Percentiles rank a stretch among this genome's conserved stretches.
These are phyloP conservation scores for Lonicera japonica DNA, from an alignment of 129 eudicot genomes.

Conservation along the genomic window DNA sequence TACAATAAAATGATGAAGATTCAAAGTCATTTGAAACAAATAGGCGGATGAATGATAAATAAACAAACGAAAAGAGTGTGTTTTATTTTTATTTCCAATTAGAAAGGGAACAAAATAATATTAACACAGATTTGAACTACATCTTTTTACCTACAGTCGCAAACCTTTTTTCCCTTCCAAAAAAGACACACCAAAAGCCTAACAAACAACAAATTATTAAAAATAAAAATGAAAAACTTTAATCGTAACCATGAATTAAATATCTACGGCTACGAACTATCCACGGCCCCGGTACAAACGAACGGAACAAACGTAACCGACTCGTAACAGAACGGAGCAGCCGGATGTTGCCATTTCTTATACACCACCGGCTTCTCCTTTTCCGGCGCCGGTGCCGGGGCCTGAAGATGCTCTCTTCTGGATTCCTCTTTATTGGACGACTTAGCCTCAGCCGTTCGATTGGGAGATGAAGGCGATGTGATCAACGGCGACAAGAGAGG, in stretches of 20 bases:
- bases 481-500: constrained; percentile 73
- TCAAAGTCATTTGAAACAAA: no score
- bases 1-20: no score
- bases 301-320: constrained; percentile 58
- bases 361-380: constrained; percentile 42
- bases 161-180: not conserved
- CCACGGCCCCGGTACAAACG: constrained; percentile 33
- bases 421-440: constrained; percentile 14
- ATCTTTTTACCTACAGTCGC: not conserved
- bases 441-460: constrained; percentile 15
- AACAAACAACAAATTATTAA: not conserved
- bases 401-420: constrained; percentile 14
- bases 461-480: constrained; percentile 40
- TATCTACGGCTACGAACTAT: constrained; percentile 21
- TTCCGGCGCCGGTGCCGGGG: constrained; percentile 29
- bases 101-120: not conserved
- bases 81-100: not conserved
- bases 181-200: not conserved
- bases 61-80: no score
- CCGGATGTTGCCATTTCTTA: constrained; percentile 90
- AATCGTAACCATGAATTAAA: constrained; percentile 13
- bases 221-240: not conserved
- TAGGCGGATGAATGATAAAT: no score
- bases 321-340: constrained; percentile 77
- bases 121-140: not conserved